phyloP scores from a whole-genome alignment of 1,139 yeast genomes.

The Diutina catenulata region DNA sequence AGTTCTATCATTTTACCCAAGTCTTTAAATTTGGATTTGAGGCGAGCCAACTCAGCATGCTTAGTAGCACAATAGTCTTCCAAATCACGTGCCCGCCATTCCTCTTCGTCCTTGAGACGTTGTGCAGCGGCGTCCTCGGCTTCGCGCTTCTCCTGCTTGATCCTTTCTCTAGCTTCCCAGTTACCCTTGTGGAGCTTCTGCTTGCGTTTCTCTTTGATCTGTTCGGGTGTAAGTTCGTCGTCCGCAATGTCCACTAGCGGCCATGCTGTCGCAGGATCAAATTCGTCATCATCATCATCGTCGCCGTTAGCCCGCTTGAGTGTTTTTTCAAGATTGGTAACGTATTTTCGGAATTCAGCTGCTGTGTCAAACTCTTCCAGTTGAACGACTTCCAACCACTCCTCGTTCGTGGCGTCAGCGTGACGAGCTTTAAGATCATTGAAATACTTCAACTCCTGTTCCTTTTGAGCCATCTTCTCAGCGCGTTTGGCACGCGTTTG shows the following conservation, averaged over 20 bases:
- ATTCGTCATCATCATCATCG: constrained; percentile 30
- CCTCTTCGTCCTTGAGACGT: constrained; percentile 48
- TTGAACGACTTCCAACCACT: constrained; percentile 33
- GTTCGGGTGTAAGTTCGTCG: constrained; percentile 68
- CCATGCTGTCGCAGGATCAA: constrained; percentile 47
- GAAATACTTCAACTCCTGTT: constrained; percentile 69
- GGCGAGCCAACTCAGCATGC: constrained; percentile 44
- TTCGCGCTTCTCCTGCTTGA: constrained; percentile 58
- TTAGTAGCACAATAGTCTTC: constrained; percentile 72
- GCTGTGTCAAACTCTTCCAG: constrained; percentile 73
- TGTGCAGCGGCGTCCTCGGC: constrained; percentile 43
- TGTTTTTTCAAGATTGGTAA: constrained; percentile 55
- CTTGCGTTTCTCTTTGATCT: constrained; percentile 74
- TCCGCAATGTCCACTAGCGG: constrained; percentile 79
- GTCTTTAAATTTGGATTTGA: constrained; percentile 52
- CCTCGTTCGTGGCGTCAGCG: not conserved
- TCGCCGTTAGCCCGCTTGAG: constrained; percentile 50
- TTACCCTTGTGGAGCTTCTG: constrained; percentile 78
- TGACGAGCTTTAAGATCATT: constrained; percentile 33
- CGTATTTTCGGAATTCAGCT: constrained; percentile 57
- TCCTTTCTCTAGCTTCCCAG: constrained; percentile 77
- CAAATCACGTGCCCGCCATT: constrained; percentile 69
- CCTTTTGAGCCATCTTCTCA: constrained; percentile 72
- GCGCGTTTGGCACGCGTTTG: constrained; percentile 80
- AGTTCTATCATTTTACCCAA: constrained; percentile 64